Evolutionary conservation across 768 basidiomycete species (phyloP).

Genomic region (Amanita jacksonii): DNA sequence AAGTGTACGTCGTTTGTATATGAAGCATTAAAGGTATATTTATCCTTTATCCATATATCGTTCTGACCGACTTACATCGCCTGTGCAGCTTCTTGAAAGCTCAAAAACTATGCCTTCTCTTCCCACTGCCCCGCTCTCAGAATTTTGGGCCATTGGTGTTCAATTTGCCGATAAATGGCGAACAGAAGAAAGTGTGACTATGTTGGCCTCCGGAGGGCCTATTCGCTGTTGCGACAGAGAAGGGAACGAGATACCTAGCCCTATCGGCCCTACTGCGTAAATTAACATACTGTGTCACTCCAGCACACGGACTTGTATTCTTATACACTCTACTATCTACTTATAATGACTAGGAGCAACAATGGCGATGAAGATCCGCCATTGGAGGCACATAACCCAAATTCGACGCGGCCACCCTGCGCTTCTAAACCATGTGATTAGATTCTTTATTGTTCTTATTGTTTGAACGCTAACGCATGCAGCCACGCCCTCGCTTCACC

Average conservation of each 20-base stretch:
- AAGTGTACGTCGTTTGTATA: background rate
- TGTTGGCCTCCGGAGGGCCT: background rate
- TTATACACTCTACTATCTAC: too few species aligned
- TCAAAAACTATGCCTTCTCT: background rate
- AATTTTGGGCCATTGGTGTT: background rate
- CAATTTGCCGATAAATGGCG: conserved; percentile 1
- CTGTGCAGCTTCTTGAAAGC: background rate
- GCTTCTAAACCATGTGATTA: too few species aligned
- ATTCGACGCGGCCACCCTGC: too few species aligned
- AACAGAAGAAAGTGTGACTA: background rate
- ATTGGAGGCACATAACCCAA: too few species aligned
- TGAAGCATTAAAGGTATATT: background rate
- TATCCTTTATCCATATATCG: background rate
- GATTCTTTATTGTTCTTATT: too few species aligned
- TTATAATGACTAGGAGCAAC: too few species aligned
- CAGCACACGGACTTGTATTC: too few species aligned
- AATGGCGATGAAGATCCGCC: too few species aligned
- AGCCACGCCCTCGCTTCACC: too few species aligned
- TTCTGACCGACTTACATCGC: too few species aligned
- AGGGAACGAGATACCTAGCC: background rate
- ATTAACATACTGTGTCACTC: too few species aligned
- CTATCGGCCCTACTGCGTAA: background rate
- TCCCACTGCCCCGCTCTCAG: background rate
- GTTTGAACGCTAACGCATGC: too few species aligned
- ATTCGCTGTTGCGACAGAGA: conserved; percentile 3